phyloP scores from a whole-genome alignment of 2,329 filamentous ascomycete genomes.

The Colletotrichum camelliae region DNA sequence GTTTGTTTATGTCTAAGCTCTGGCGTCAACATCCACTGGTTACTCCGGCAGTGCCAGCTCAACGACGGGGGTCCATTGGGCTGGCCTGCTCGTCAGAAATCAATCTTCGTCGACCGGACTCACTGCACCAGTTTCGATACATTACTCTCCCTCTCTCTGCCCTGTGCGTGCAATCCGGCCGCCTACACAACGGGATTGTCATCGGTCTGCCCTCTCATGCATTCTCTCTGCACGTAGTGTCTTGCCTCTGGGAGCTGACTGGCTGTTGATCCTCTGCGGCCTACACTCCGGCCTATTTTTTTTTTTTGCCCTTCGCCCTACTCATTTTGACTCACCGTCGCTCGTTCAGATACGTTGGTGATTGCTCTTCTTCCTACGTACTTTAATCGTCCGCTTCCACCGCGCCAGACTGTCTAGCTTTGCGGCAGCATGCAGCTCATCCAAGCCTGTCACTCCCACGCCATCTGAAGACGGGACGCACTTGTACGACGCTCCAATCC shows the following conservation, averaged over 20 bases:
- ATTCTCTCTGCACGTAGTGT: not conserved
- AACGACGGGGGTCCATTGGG: constrained; percentile 6
- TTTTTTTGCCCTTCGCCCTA: not conserved
- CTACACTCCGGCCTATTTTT: constrained; percentile 4
- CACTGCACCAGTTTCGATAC: not conserved
- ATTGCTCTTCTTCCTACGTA: not conserved
- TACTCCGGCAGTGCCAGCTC: constrained; percentile 22
- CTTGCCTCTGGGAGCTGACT: not conserved
- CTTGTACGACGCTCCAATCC: not conserved
- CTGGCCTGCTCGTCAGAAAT: constrained; percentile 4
- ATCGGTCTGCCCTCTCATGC: not conserved
- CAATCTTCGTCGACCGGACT: not conserved
- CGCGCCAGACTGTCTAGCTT: not conserved
- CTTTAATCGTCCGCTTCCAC: not conserved
- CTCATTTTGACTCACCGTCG: not conserved
- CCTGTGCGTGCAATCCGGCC: not conserved
- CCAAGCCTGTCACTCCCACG: not conserved
- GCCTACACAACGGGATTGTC: constrained; percentile 1
- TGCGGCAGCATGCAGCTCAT: constrained; percentile 22
- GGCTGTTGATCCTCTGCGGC: not conserved
- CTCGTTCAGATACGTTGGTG: not conserved
- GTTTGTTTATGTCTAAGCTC: constrained; percentile 23
- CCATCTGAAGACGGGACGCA: constrained; percentile 6
- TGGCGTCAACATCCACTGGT: constrained; percentile 19
- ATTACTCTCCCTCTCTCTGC: not conserved